These are phyloP conservation scores for Xylaria arbuscula DNA, from an alignment of 2,329 filamentous ascomycete species.

Conservation along the genomic window DNA sequence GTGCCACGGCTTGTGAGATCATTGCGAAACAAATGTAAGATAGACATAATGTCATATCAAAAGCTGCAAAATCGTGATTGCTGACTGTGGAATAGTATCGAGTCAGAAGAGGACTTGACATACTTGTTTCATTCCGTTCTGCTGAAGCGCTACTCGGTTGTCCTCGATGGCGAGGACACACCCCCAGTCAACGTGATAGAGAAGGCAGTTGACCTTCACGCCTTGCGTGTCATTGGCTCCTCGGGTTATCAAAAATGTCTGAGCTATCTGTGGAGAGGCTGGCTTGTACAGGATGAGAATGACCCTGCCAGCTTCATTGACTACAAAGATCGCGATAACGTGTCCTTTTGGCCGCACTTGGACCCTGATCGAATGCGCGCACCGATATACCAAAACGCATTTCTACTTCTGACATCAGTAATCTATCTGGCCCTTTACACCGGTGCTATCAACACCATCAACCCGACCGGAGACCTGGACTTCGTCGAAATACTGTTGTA, in stretches of 20 bases:
- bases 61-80: neutral
- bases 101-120: slow-evolving; percentile 79
- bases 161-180: slow-evolving; percentile 77
- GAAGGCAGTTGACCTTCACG: slow-evolving; percentile 91
- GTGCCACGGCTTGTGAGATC: slow-evolving; percentile 87
- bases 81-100: slow-evolving; percentile 71
- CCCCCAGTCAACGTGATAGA: slow-evolving; percentile 89
- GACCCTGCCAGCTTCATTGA: slow-evolving; percentile 91
- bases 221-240: slow-evolving; percentile 86
- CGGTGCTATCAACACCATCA: slow-evolving; percentile 92
- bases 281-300: slow-evolving; percentile 94
- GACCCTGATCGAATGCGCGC: slow-evolving; percentile 95
- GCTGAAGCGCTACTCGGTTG: slow-evolving; percentile 87
- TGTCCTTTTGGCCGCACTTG: slow-evolving; percentile 81
- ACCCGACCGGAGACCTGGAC: slow-evolving; percentile 84
- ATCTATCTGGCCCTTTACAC: slow-evolving; percentile 89
- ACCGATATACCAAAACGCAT: slow-evolving; percentile 90
- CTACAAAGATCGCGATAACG: slow-evolving; percentile 84
- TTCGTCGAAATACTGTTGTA: slow-evolving; percentile 86
- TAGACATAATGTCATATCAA: neutral
- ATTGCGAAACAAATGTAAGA: slow-evolving; percentile 81
- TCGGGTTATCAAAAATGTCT: slow-evolving; percentile 98
- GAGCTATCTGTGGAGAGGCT: slow-evolving; percentile 90
- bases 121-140: slow-evolving; percentile 85
- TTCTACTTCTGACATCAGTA: slow-evolving; percentile 86